Base-by-base conservation (phyloP, 2,329 filamentous ascomycete species). In the Venturia effusa region DNA sequence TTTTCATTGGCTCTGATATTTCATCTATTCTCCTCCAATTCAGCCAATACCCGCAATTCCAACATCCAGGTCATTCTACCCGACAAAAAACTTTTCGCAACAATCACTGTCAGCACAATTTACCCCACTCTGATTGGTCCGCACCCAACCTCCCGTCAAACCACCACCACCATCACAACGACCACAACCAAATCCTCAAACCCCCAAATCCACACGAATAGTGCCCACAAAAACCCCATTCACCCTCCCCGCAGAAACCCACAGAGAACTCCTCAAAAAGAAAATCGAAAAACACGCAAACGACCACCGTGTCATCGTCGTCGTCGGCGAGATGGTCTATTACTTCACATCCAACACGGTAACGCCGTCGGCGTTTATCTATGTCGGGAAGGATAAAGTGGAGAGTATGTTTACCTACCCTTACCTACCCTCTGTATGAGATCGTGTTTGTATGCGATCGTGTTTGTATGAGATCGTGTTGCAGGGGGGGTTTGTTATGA, bases 311-410 rank as follows among this genome's bases (percentile, higher is more conserved):
- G n/a, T n/a, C n/a, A n/a, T n/a, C n/a, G n/a, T n/a, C n/a, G 15
- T 15, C 30, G 1, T 3, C 17, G 10, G 15, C 1, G 37, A 11
- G 0, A 95, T 99, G 94, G 94, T 99, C 59, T 96, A 89, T 79
- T 97, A 97, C 76, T 97, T 94, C 75, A 94, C 87, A 0, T 97
- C 93, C 32, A 93, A 84, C 66, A 85, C 86, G 51, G 90, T 96
- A 45, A 82, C 87, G 15, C 93, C 94, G 1, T 74, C 91, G 39
- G 93, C 91, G 51, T 92, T 88, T 74, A 86, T 99, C 72, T 99
- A 99, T 74, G 91, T 97, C 66, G 94, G 94, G 76, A 99, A 97
- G 77, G 94, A 99, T 81, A 99, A 99, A 79, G 92, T 94, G 70
- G 94, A 99, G 81, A 99, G 94, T 97, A 81, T 72, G 87, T 69